Percentiles rank a stretch among this genome's conserved stretches.
phyloP scores from a whole-genome alignment of 192 early-diverging fungal genomes.

The Linnemannia elongata region DNA sequence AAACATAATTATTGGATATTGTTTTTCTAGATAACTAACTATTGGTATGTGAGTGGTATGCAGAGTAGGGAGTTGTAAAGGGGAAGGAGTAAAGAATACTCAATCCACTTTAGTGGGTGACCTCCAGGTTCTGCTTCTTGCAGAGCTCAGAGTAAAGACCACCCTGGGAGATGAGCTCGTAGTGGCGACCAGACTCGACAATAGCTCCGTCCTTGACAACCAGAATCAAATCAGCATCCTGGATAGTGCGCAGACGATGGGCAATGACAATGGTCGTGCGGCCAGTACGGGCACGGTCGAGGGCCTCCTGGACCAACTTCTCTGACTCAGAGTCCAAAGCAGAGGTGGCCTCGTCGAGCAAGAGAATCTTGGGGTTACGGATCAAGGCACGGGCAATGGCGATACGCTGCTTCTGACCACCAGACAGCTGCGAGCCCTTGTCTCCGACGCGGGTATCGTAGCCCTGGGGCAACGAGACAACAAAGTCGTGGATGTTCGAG shows the following conservation, averaged over 20 bases:
- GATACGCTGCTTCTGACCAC: conserved; percentile 80
- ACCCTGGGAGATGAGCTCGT: conserved; percentile 73
- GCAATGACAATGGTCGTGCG: conserved; percentile 84
- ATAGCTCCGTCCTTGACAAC: conserved; percentile 82
- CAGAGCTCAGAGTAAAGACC: conserved; percentile 76
- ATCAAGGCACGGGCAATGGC: conserved; percentile 81
- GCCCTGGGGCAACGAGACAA: conserved; percentile 63
- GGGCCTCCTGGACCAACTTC: conserved; percentile 82
- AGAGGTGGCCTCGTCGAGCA: conserved; percentile 89
- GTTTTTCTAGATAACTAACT: conserved; percentile 6
- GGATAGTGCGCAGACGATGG: conserved; percentile 88
- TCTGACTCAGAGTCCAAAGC: conserved; percentile 89
- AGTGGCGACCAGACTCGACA: conserved; percentile 82
- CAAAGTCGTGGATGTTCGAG: conserved; percentile 71
- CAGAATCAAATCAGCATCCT: conserved; percentile 88
- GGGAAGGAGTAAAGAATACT: neutral
- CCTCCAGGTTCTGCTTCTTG: conserved; percentile 73
- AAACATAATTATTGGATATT: conserved; percentile 8
- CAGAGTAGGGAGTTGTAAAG: neutral
- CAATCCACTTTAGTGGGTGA: conserved; percentile 32
- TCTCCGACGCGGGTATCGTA: conserved; percentile 75
- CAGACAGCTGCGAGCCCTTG: conserved; percentile 71
- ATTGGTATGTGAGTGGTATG: neutral
- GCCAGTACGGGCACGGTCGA: conserved; percentile 77
- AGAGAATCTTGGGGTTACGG: conserved; percentile 75